Evolutionary conservation across 768 basidiomycete species (phyloP), one percentile per base, ranked within the genome.

Genomic region (Mycena epipterygia): DNA sequence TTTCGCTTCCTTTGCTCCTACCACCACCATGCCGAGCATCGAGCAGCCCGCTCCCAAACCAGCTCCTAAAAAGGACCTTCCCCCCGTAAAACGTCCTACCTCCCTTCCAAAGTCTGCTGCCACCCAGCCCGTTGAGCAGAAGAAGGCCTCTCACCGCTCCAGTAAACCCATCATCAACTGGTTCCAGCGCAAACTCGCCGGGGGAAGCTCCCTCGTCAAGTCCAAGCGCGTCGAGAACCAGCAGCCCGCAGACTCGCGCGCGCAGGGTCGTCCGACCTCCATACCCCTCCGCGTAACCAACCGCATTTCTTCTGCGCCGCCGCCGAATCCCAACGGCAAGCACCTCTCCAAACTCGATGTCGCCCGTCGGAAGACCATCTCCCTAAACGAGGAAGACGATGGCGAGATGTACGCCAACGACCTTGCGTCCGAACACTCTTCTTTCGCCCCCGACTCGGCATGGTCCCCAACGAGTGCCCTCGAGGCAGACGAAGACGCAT

Each of bases 401-500:
- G 82, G 84, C 44, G 77, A 81, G 39, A 78, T 81, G 53, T 83
- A 84, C 63, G 89, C 88, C 55, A 87, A 87, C 51, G 87, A 84
- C 23, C 80, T 82, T 32, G 86, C 86, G 29, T 73, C 85, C 35
- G 86, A 83, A 62, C 82, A 84, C 23, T 92, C 89, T 5, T 93
- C 90, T 27, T 77, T 88, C 61, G 91, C 92, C 52, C 87, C 90
- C 58, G 91, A 92, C 69, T 95, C 94, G 4, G 87, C 88, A 51
- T 95, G 93, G 92, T 95, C 94, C 11, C 94, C 93, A 48, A 84
- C 89, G 19, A 93, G 91, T 73, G 85, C 87, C 48, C 80, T 90
- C 33, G 95, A 95, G 80, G 96, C 96, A 19, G 97, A 98, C 77
- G 97, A 98, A 64, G 96, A 98, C 77, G 97, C 97, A 13, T 97